These are phyloP conservation scores for Diaporthe citrichinensis DNA, from an alignment of 2,329 filamentous ascomycete genomes.

Conservation along the genomic window DNA sequence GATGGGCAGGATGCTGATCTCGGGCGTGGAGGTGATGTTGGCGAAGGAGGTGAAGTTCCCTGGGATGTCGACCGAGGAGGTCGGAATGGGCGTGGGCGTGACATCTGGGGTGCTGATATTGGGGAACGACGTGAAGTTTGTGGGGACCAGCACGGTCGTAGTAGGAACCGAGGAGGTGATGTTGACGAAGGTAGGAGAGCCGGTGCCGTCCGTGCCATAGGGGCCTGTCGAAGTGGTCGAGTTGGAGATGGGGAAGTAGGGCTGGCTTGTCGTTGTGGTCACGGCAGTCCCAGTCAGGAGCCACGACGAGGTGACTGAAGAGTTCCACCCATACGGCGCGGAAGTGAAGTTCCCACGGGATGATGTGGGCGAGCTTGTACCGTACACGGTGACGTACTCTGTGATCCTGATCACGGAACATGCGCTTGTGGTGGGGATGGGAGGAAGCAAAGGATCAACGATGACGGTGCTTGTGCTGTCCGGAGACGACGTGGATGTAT, in stretches of 20 bases:
- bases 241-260: constrained; percentile 16
- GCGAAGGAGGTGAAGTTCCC: constrained; percentile 12
- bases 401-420: constrained; percentile 26
- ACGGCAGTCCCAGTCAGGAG: background rate
- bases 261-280: background rate
- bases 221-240: background rate
- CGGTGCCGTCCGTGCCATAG: background rate
- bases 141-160: background rate
- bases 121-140: constrained; percentile 14
- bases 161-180: background rate
- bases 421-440: background rate
- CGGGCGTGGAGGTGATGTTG: constrained; percentile 5
- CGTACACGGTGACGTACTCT: constrained; percentile 24
- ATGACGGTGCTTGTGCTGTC: constrained; percentile 8
- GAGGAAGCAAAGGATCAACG: background rate
- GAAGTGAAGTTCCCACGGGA: constrained; percentile 11
- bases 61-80: background rate
- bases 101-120: background rate
- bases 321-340: constrained; percentile 9
- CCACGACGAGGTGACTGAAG: background rate
- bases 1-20: constrained; percentile 1
- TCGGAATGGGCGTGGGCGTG: background rate
- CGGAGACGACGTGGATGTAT: background rate
- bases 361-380: background rate
- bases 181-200: background rate